phyloP scores from a whole-genome alignment of 805 yeast genomes.

The Myxozyma kluyveri region DNA sequence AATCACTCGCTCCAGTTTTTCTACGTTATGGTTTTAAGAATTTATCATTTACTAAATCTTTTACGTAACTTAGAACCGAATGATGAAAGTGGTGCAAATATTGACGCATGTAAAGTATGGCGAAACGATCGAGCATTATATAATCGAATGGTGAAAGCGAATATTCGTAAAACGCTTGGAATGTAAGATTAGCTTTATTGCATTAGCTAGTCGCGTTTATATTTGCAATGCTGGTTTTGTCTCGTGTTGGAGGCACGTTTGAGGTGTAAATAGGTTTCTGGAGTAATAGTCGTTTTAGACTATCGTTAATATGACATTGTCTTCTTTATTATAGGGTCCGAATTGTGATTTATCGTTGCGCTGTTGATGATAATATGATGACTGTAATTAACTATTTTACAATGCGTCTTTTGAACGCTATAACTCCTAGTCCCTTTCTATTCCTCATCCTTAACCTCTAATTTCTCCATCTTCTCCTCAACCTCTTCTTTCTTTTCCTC shows the following conservation, averaged over 20 bases:
- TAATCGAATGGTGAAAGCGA: constrained; percentile 59
- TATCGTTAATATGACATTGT: neutral
- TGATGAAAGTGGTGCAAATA: constrained; percentile 91
- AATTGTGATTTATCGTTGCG: neutral
- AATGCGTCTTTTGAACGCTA: no score
- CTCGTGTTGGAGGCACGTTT: neutral
- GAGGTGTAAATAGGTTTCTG: neutral
- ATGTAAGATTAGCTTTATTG: constrained; percentile 39
- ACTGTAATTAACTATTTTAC: neutral
- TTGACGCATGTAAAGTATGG: constrained; percentile 81
- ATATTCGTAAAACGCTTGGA: constrained; percentile 71
- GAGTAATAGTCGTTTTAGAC: neutral
- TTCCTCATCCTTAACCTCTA: constrained; percentile 5
- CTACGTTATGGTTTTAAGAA: neutral
- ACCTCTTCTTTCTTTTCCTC: constrained; percentile 1
- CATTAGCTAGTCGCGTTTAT: neutral
- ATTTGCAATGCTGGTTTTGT: neutral
- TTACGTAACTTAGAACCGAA: constrained; percentile 63
- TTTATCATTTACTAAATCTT: neutral
- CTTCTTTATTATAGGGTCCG: neutral
- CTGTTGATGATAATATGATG: neutral
- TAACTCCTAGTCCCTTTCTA: neutral
- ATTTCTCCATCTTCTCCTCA: constrained; percentile 4
- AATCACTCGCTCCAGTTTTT: neutral
- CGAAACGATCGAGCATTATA: constrained; percentile 75